These are phyloP conservation scores for Tilletia indica DNA, from an alignment of 1,284 basidiomycete species.

Conservation along the genomic window DNA sequence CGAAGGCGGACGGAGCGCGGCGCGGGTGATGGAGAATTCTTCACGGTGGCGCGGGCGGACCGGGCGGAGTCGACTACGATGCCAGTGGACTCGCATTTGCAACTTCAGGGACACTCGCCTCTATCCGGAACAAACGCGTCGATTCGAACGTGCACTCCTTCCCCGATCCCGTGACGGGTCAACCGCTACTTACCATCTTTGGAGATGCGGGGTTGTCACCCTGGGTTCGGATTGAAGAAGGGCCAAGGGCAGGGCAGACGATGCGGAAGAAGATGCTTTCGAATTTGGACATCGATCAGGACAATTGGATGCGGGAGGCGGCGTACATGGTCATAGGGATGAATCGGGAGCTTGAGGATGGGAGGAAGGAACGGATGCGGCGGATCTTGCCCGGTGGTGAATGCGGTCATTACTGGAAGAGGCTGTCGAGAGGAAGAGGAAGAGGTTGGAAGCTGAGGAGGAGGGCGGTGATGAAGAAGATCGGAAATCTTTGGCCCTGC, in stretches of 20 bases:
- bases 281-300: conserved; percentile 46
- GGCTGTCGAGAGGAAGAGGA: conserved; percentile 16
- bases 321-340: conserved; percentile 48
- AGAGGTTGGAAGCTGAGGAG: conserved; percentile 31
- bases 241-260: conserved; percentile 28
- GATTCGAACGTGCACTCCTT: conserved; percentile 44
- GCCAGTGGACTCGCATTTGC: neutral
- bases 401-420: conserved; percentile 1
- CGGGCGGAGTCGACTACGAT: neutral
- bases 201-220: conserved; percentile 50
- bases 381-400: conserved; percentile 10
- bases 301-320: conserved; percentile 55
- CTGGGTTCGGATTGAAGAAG: conserved; percentile 41
- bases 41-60: neutral
- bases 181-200: conserved; percentile 45
- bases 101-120: conserved; percentile 12
- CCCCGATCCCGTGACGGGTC: conserved; percentile 43
- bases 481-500: too few species aligned
- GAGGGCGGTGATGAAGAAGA: neutral
- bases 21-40: conserved; percentile 5
- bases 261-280: conserved; percentile 36
- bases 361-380: conserved; percentile 38
- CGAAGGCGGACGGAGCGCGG: conserved; percentile 42
- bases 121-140: conserved; percentile 11
- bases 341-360: conserved; percentile 49